These are phyloP conservation scores for Lipomyces yamadae DNA, from an alignment of 805 yeast genomes.

Conservation along the genomic window DNA sequence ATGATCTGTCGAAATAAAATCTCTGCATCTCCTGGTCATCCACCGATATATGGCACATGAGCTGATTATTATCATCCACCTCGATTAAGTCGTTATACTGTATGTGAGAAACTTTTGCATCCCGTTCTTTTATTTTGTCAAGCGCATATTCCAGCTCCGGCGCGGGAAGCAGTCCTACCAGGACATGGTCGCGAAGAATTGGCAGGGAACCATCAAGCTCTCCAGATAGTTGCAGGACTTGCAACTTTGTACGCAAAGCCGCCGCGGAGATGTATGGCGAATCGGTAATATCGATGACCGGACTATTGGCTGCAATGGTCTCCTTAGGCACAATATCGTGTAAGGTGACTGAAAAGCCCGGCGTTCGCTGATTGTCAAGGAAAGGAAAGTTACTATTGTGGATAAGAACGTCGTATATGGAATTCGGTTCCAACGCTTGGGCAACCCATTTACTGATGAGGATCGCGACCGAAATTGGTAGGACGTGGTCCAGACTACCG, in stretches of 20 bases:
- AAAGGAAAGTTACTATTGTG: constrained; percentile 59
- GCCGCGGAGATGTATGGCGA: constrained; percentile 47
- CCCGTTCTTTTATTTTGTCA: constrained; percentile 49
- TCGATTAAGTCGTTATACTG: constrained; percentile 28
- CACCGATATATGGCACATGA: constrained; percentile 40
- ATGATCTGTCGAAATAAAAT: constrained; percentile 33
- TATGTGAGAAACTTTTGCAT: constrained; percentile 32
- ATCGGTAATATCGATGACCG: constrained; percentile 49
- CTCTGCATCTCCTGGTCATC: constrained; percentile 36
- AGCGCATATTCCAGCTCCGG: constrained; percentile 59
- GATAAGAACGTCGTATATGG: constrained; percentile 57
- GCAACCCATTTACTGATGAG: constrained; percentile 65
- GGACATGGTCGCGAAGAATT: constrained; percentile 47
- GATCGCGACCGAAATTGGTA: constrained; percentile 61
- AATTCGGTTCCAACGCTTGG: constrained; percentile 55
- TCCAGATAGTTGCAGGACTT: constrained; percentile 49
- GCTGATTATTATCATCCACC: constrained; percentile 31
- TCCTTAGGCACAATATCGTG: constrained; percentile 49
- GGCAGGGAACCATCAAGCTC: constrained; percentile 61
- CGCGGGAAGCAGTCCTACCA: constrained; percentile 55
- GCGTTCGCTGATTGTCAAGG: constrained; percentile 51
- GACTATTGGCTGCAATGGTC: constrained; percentile 31
- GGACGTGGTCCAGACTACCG: constrained; percentile 59
- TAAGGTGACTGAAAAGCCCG: constrained; percentile 48
- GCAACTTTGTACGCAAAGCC: constrained; percentile 47